Conservation (phyloP, 139 green algal genomes). For the Penium margaritaceum region DNA sequence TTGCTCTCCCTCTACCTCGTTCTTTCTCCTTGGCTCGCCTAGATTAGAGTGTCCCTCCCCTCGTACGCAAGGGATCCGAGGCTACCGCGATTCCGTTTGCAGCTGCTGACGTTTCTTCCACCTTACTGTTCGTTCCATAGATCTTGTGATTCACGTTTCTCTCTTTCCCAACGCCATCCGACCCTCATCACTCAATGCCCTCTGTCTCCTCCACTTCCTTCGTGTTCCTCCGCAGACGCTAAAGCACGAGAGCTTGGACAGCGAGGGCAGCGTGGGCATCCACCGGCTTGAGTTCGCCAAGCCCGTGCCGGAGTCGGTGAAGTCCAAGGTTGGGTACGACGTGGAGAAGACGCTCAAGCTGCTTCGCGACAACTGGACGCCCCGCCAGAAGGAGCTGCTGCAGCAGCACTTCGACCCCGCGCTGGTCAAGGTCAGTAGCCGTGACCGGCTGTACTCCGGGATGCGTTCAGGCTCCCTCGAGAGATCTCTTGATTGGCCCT, state of each 20-base stretch:
- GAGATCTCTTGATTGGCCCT: background rate
- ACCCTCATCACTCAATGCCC: no score
- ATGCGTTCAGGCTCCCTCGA: no score
- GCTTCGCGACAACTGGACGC: conserved; percentile 33
- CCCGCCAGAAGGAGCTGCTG: conserved; percentile 30
- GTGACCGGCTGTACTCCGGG: no score
- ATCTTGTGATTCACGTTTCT: background rate
- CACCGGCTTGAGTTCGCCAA: conserved; percentile 22
- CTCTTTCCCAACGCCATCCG: background rate
- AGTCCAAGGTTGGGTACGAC: conserved; percentile 41
- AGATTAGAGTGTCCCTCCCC: background rate
- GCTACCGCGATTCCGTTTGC: no score
- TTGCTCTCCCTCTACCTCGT: background rate
- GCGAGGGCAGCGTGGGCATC: background rate
- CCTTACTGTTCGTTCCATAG: background rate
- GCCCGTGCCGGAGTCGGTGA: conserved; percentile 31
- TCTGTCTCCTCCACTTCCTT: no score
- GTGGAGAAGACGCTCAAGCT: conserved; percentile 45
- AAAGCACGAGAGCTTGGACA: conserved; percentile 23
- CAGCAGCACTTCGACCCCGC: conserved; percentile 37
- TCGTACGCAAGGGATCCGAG: background rate
- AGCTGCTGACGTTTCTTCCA: background rate
- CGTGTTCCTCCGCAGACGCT: conserved; percentile 7
- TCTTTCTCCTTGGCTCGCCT: background rate
- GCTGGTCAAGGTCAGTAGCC: conserved; percentile 28